Conservation (phyloP, 208 protist genomes). For the Trypanosoma rangeli region DNA sequence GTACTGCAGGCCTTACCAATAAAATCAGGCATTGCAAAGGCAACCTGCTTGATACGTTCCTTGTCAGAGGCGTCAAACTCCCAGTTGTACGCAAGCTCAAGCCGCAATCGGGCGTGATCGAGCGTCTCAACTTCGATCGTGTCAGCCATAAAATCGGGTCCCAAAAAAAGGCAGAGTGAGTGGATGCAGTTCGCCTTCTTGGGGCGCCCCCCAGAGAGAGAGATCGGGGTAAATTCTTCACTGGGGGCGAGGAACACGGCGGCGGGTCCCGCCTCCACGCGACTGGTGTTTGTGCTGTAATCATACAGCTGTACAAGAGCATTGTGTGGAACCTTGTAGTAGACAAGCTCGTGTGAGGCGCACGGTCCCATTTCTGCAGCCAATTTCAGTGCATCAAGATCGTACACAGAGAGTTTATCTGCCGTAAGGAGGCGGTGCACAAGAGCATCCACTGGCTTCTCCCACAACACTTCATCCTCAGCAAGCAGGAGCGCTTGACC, state of each 20-base stretch:
- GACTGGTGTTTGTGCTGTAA: constrained; percentile 80
- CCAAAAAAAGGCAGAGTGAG: constrained; percentile 89
- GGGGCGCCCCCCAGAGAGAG: constrained; percentile 83
- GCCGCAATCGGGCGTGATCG: constrained; percentile 92
- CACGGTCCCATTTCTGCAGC: constrained; percentile 16
- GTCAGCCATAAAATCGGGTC: constrained; percentile 96
- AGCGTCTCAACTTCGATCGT: constrained; percentile 93
- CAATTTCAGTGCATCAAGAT: background rate
- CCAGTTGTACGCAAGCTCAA: constrained; percentile 97
- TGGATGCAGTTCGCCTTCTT: constrained; percentile 90
- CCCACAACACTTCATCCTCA: constrained; percentile 80
- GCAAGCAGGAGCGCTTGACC: constrained; percentile 62
- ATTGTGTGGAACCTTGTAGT: constrained; percentile 93
- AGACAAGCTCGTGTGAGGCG: constrained; percentile 53
- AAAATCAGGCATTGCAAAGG: constrained; percentile 95
- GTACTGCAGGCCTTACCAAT: constrained; percentile 95
- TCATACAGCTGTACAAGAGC: constrained; percentile 94
- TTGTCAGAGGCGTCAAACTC: constrained; percentile 71
- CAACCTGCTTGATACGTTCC: constrained; percentile 30
- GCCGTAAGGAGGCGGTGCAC: constrained; percentile 52
- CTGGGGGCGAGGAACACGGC: constrained; percentile 65
- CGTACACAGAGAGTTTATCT: constrained; percentile 44
- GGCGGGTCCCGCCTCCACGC: constrained; percentile 75
- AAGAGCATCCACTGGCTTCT: constrained; percentile 54
- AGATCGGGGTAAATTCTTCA: constrained; percentile 80